These are phyloP conservation scores for Penicillium diatomitis DNA, from an alignment of 495 filamentous ascomycete species.

Conservation along the genomic window DNA sequence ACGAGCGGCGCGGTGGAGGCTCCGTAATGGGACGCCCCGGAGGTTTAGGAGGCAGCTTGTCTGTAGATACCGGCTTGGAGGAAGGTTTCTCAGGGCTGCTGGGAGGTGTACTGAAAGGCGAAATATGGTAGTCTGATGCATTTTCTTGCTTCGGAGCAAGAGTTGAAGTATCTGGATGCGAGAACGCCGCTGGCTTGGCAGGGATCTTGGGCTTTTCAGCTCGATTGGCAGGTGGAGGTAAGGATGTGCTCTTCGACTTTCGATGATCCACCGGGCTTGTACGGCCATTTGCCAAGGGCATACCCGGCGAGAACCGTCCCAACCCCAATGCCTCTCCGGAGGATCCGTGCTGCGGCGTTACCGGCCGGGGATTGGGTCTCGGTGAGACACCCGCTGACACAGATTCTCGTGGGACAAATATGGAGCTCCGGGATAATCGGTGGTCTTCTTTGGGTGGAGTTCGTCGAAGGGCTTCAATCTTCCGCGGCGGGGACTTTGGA, in stretches of 20 bases:
- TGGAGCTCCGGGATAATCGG: slow-evolving; percentile 18
- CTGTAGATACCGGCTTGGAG: slow-evolving; percentile 10
- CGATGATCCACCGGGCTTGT: slow-evolving; percentile 16
- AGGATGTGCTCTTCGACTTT: slow-evolving; percentile 31
- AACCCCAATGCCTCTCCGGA: slow-evolving; percentile 38
- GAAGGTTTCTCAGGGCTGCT: slow-evolving; percentile 57
- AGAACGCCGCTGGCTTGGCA: slow-evolving; percentile 33
- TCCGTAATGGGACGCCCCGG: slow-evolving; percentile 17
- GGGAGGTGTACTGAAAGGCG: slow-evolving; percentile 87
- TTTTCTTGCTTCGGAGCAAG: slow-evolving; percentile 30
- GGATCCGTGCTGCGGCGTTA: slow-evolving; percentile 37
- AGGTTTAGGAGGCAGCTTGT: slow-evolving; percentile 6
- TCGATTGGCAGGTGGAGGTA: slow-evolving; percentile 70
- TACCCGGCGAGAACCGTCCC: slow-evolving; percentile 40
- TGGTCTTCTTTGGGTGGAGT: slow-evolving; percentile 14
- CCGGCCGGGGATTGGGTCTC: slow-evolving; percentile 35
- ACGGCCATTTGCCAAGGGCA: slow-evolving; percentile 16
- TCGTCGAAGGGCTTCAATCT: slow-evolving; percentile 7
- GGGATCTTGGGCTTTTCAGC: slow-evolving; percentile 72
- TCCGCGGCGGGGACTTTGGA: slow-evolving; percentile 61
- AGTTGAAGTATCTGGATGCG: slow-evolving; percentile 19
- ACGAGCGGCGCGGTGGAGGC: slow-evolving; percentile 17
- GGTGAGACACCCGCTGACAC: slow-evolving; percentile 32
- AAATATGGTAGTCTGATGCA: slow-evolving; percentile 47
- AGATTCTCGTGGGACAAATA: slow-evolving; percentile 20